A percentile compares a stretch with the other conserved stretches of the same genome.
phyloP scores from a whole-genome alignment of 495 filamentous ascomycete species.

The Penicillium simplicissimum region DNA sequence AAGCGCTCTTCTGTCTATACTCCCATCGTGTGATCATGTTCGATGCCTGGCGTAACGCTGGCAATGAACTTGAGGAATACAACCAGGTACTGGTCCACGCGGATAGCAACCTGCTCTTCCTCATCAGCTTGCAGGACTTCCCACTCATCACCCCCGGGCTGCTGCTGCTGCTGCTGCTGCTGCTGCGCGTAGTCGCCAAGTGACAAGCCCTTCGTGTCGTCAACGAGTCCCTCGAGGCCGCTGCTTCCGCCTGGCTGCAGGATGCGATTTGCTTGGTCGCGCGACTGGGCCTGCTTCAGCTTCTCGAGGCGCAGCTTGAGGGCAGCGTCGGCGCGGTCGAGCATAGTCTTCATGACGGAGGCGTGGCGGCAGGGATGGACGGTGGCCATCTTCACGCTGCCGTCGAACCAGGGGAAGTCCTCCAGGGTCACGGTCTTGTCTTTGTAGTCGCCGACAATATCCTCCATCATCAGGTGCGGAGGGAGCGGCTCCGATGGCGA shows the following conservation, averaged over 20 bases:
- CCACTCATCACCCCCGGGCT: slow-evolving; percentile 79
- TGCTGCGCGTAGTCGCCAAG: slow-evolving; percentile 51
- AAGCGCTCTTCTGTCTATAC: slow-evolving; percentile 50
- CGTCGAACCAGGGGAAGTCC: slow-evolving; percentile 89
- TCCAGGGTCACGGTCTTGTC: slow-evolving; percentile 99
- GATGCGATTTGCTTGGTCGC: slow-evolving; percentile 39
- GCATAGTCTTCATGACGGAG: slow-evolving; percentile 94
- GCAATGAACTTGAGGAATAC: slow-evolving; percentile 99
- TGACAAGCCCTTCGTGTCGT: slow-evolving; percentile 53
- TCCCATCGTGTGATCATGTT: slow-evolving; percentile 98
- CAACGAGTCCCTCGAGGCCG: slow-evolving; percentile 66
- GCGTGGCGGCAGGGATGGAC: slow-evolving; percentile 95
- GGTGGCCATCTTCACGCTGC: slow-evolving; percentile 86
- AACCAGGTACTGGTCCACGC: slow-evolving; percentile 96
- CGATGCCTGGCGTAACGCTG: slow-evolving; percentile 93
- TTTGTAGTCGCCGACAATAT: slow-evolving; percentile 98
- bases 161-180: slow-evolving; percentile 67
- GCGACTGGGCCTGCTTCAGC: slow-evolving; percentile 55
- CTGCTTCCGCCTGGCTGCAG: slow-evolving; percentile 49
- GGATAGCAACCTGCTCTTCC: slow-evolving; percentile 84
- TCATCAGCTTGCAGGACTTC: slow-evolving; percentile 69
- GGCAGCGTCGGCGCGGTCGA: slow-evolving; percentile 91
- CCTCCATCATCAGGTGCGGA: slow-evolving; percentile 95
- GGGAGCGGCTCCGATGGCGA: slow-evolving; percentile 81
- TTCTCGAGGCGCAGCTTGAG: slow-evolving; percentile 86